These are phyloP conservation scores for Paxillus involutus DNA, from an alignment of 768 basidiomycete species.

Conservation along the genomic window DNA sequence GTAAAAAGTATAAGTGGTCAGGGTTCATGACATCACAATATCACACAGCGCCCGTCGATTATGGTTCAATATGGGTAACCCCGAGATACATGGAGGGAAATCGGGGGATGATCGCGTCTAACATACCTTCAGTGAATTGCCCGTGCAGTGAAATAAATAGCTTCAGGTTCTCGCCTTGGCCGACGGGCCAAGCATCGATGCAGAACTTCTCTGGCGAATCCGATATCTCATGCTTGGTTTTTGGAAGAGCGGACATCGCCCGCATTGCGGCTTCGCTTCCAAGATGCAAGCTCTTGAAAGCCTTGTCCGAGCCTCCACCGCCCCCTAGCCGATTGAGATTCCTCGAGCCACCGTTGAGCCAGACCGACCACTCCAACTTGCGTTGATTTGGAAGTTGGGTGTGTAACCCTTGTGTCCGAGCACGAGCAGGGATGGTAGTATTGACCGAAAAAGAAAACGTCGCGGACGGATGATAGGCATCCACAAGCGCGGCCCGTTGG, in stretches of 20 bases:
- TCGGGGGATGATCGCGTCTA: conserved; percentile 9
- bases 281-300: conserved; percentile 65
- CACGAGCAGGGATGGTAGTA: conserved; percentile 77
- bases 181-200: conserved; percentile 82
- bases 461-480: conserved; percentile 81
- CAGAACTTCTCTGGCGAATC: conserved; percentile 81
- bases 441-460: conserved; percentile 91
- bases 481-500: conserved; percentile 61
- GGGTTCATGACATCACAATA: conserved; percentile 16
- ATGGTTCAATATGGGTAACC: conserved; percentile 7
- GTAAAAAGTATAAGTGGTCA: conserved; percentile 17
- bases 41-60: conserved; percentile 1
- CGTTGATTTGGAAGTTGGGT: conserved; percentile 77
- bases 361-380: conserved; percentile 76
- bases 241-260: conserved; percentile 64
- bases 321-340: conserved; percentile 72
- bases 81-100: conserved; percentile 7
- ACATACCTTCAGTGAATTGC: conserved; percentile 86
- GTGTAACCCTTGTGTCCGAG: conserved; percentile 70
- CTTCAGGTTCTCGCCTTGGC: conserved; percentile 53
- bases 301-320: conserved; percentile 58
- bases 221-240: conserved; percentile 79
- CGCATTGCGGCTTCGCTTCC: conserved; percentile 65
- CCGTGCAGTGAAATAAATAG: conserved; percentile 81
- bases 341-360: conserved; percentile 66